A percentile compares a stretch with the other conserved stretches of the same genome.
Evolutionary conservation across 495 filamentous ascomycete species (phyloP).

Genomic region (Usnea hakonensis): DNA sequence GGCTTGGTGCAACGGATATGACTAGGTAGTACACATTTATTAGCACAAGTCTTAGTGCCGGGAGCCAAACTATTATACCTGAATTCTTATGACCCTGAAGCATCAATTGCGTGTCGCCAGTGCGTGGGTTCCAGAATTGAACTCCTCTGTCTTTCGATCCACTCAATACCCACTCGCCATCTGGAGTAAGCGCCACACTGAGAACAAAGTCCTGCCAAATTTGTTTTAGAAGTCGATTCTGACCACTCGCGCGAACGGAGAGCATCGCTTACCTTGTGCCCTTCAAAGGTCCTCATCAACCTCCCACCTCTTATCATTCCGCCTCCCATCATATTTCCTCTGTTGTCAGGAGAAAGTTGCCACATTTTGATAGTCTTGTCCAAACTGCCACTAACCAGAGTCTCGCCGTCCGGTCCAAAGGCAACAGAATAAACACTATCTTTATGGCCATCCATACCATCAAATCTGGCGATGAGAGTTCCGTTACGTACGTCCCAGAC

Average conservation of each 20-base stretch:
- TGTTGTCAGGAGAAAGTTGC: constrained; percentile 60
- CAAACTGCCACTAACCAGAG: constrained; percentile 80
- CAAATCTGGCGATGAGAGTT: constrained; percentile 74
- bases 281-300: constrained; percentile 83
- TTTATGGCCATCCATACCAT: constrained; percentile 75
- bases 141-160: constrained; percentile 87
- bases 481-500: constrained; percentile 81
- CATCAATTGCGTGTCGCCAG: constrained; percentile 83
- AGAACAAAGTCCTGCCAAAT: constrained; percentile 73
- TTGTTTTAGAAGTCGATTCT: constrained; percentile 5
- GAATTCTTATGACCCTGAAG: constrained; percentile 90
- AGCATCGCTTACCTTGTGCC: constrained; percentile 63
- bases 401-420: constrained; percentile 79
- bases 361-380: constrained; percentile 96
- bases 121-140: constrained; percentile 88
- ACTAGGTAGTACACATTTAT: constrained; percentile 38
- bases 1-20: constrained; percentile 82
- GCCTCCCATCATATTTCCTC: constrained; percentile 49
- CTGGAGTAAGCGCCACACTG: constrained; percentile 78
- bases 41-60: background rate
- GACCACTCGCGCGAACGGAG: background rate
- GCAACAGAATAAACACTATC: constrained; percentile 91
- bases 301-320: constrained; percentile 64
- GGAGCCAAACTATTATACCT: constrained; percentile 34
- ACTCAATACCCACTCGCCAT: constrained; percentile 83